phyloP scores from a whole-genome alignment of 208 protist species.

The Herpetomonas samuelpessoai region DNA sequence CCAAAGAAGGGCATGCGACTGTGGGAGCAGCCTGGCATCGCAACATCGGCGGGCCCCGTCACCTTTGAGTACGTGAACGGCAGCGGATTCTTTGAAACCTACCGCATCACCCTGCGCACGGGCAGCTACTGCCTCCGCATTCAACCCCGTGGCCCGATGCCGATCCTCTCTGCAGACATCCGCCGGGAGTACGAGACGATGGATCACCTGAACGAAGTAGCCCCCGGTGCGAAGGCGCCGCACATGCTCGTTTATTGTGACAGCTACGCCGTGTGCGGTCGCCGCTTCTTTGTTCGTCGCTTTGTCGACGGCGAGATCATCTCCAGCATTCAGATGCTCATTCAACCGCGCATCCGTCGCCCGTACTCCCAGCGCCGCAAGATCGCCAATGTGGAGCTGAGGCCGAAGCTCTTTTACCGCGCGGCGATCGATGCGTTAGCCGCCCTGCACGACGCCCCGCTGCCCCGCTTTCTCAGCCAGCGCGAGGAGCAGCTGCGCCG shows the following conservation, averaged over 20 bases:
- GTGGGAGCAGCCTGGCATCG: constrained; percentile 43
- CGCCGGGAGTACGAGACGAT: constrained; percentile 70
- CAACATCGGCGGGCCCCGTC: constrained; percentile 62
- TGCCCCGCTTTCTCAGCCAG: constrained; percentile 50
- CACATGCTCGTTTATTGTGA: constrained; percentile 67
- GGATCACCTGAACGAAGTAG: constrained; percentile 41
- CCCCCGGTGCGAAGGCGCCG: constrained; percentile 46
- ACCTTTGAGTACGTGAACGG: constrained; percentile 60
- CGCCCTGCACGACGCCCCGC: constrained; percentile 48
- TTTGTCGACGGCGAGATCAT: constrained; percentile 69
- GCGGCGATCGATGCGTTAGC: constrained; percentile 37
- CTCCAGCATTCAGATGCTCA: constrained; percentile 38
- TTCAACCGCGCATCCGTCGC: constrained; percentile 64
- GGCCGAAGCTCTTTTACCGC: constrained; percentile 54
- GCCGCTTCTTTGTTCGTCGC: constrained; percentile 65
- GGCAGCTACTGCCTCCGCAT: constrained; percentile 74
- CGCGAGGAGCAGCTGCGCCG: constrained; percentile 31
- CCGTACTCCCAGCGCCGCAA: constrained; percentile 65
- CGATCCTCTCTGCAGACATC: constrained; percentile 52
- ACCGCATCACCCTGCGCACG: constrained; percentile 68
- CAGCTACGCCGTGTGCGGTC: constrained; percentile 58
- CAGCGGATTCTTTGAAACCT: constrained; percentile 60
- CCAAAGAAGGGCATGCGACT: constrained; percentile 33
- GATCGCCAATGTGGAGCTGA: constrained; percentile 56
- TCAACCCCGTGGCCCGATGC: constrained; percentile 54